These are phyloP conservation scores for Populus trichocarpa DNA, from an alignment of 441 rosid species.

Conservation along the genomic window DNA sequence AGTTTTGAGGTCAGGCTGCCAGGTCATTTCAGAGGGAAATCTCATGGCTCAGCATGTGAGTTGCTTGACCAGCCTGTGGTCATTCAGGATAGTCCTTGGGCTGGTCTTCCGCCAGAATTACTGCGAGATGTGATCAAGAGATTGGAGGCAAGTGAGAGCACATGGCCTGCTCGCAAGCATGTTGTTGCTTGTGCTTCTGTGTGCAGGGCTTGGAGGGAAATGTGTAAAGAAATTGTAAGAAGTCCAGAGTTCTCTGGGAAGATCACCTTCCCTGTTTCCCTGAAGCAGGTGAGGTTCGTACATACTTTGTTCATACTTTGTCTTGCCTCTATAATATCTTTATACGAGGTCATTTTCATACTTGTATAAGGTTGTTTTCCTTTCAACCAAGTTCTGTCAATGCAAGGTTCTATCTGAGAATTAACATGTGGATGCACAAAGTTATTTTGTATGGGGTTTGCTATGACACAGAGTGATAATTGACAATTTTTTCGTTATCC, in stretches of 20 bases:
- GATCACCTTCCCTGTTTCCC: slow-evolving; percentile 89
- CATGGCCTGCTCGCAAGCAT: slow-evolving; percentile 85
- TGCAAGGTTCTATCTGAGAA: neutral
- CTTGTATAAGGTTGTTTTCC: neutral
- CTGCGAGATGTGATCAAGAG: slow-evolving; percentile 84
- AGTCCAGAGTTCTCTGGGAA: slow-evolving; percentile 82
- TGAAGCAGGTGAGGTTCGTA: slow-evolving; percentile 62
- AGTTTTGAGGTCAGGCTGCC: slow-evolving; percentile 81
- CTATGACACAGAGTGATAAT: neutral
- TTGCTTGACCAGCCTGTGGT: slow-evolving; percentile 55
- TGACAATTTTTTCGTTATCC: slow-evolving; percentile 16
- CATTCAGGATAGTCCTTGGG: slow-evolving; percentile 78
- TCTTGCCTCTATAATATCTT: neutral
- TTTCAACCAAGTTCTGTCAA: slow-evolving; percentile 1
- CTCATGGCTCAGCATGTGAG: slow-evolving; percentile 74
- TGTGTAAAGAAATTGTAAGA: slow-evolving; percentile 88
- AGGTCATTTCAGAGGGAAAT: slow-evolving; percentile 61
- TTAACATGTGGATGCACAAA: neutral
- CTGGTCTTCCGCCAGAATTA: slow-evolving; percentile 88
- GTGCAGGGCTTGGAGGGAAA: slow-evolving; percentile 91
- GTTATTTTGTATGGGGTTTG: neutral
- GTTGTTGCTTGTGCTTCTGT: slow-evolving; percentile 95
- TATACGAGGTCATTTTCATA: neutral
- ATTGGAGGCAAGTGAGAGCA: slow-evolving; percentile 84
- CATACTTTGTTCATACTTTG: slow-evolving; percentile 1